A percentile compares a stretch with the other conserved stretches of the same genome.
Conservation (phyloP, 2,329 filamentous ascomycete species). For the Fusarium drepaniforme region DNA sequence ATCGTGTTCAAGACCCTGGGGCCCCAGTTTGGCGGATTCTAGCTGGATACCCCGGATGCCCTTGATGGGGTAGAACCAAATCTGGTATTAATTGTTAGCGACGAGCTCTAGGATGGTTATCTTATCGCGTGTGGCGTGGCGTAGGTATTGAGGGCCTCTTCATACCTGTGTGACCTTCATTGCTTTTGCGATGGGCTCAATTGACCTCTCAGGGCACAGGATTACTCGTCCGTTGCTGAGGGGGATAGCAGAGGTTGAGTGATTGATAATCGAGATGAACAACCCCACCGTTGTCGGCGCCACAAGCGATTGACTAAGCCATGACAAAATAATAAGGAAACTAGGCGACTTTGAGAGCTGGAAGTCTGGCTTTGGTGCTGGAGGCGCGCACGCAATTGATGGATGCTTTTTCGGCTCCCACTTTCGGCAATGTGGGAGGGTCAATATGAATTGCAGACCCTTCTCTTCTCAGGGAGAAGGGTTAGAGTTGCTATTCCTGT, state of each 20-base stretch:
- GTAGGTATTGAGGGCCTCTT: background rate
- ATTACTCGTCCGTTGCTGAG: slow-evolving; percentile 8
- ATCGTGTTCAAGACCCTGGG: slow-evolving; percentile 75
- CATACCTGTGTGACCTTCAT: slow-evolving; percentile 51
- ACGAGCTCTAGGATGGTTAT: background rate
- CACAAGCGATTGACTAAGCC: slow-evolving; percentile 10
- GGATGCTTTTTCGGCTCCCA: slow-evolving; percentile 8
- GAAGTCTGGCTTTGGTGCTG: background rate
- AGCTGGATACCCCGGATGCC: slow-evolving; percentile 73
- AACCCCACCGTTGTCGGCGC: slow-evolving; percentile 17
- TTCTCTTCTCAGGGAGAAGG: background rate
- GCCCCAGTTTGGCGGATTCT: slow-evolving; percentile 63
- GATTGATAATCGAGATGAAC: slow-evolving; percentile 29
- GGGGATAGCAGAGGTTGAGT: slow-evolving; percentile 18
- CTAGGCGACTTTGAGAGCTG: background rate
- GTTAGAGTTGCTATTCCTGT: background rate
- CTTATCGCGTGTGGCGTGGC: background rate
- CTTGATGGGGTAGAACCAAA: slow-evolving; percentile 82
- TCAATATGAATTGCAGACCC: background rate
- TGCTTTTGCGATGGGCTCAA: slow-evolving; percentile 9
- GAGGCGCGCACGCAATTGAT: slow-evolving; percentile 10
- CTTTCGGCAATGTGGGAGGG: slow-evolving; percentile 2
- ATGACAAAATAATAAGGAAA: slow-evolving; percentile 12
- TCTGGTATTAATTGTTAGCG: slow-evolving; percentile 44
- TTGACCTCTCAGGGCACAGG: slow-evolving; percentile 15